Evolutionary conservation across 495 filamentous ascomycete species (phyloP), one percentile per base, ranked within the genome.

Genomic region (Acidiella bohemica): DNA sequence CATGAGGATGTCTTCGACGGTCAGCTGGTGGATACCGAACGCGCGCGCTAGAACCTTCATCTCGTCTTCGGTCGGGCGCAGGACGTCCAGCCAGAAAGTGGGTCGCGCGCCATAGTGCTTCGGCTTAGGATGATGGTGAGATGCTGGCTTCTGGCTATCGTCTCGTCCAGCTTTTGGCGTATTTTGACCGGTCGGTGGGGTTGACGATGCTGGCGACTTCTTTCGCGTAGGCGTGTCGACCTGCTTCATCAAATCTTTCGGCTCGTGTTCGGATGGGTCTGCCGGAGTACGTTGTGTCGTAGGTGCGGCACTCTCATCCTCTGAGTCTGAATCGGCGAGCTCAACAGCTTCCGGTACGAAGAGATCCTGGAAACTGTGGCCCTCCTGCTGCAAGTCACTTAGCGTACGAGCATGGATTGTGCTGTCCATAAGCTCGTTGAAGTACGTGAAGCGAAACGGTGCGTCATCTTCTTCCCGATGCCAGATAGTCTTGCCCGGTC

Each of bases 401-500:
- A 97, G 88, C 0, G 80, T 92, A 55, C 93, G 85, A 16, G 84
- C 86, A 57, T 96, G 90, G 46, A 96, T 90, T 0, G 90, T 96
- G 52, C 80, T 85, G 33, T 78, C 76, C 44, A 96, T 83, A 47
- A 94, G 84, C 53, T 96, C 90, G 56, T 94, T 95, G 67, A 97
- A 97, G 53, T 97, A 97, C 2, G 90, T 97, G 56, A 93, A 96
- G 30, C 90, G 74, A 55, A 92, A 97, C 0, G 90, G 90, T 1
- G 77, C 77, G 36, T 94, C 92, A 26, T 94, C 86, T 49, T 90
- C 83, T 42, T 81, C 76, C 18, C 77, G 71, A 57, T 87, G 84
- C 90, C 90, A 97, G 4, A 68, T 65, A 37, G 61, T 59, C 50
- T 80, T 83, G 43, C 84, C 77, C 6, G 90, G 85, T 7, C 90